Evolutionary conservation across 352 stramenopile genomes (phyloP).

Genomic region (Phytopythium mirpurense): DNA sequence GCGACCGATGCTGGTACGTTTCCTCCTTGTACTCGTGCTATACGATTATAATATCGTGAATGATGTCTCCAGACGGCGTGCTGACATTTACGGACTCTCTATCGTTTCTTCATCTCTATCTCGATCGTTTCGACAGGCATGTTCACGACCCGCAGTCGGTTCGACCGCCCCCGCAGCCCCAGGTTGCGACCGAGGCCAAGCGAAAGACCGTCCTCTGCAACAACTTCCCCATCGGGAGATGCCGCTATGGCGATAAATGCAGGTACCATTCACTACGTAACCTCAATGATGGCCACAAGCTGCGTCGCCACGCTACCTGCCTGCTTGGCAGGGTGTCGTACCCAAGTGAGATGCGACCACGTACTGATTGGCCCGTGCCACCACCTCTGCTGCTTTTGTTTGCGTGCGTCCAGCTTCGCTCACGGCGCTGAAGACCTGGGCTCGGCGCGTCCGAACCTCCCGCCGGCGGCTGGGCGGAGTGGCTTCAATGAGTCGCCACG

Average conservation of each 20-base stretch:
- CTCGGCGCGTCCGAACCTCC: constrained; percentile 7
- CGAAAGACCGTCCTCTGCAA: constrained; percentile 78
- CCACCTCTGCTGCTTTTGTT: constrained; percentile 18
- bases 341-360: constrained; percentile 8
- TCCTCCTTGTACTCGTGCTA: not conserved
- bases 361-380: constrained; percentile 21
- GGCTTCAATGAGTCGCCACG: constrained; percentile 13
- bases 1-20: constrained; percentile 79
- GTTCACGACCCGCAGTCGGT: constrained; percentile 37
- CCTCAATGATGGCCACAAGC: constrained; percentile 2
- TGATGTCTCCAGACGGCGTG: not conserved
- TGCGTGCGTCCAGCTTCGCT: constrained; percentile 54
- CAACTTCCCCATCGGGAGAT: constrained; percentile 67
- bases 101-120: not conserved
- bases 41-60: no score
- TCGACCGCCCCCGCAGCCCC: constrained; percentile 9
- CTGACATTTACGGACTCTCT: not conserved
- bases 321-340: not conserved
- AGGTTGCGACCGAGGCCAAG: constrained; percentile 39
- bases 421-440: constrained; percentile 69
- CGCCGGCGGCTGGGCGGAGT: not conserved
- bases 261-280: constrained; percentile 45
- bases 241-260: constrained; percentile 81
- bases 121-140: constrained; percentile 26
- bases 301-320: not conserved